Base-by-base conservation (phyloP, 2,329 filamentous ascomycete species). In the Diaporthe ampelina region DNA sequence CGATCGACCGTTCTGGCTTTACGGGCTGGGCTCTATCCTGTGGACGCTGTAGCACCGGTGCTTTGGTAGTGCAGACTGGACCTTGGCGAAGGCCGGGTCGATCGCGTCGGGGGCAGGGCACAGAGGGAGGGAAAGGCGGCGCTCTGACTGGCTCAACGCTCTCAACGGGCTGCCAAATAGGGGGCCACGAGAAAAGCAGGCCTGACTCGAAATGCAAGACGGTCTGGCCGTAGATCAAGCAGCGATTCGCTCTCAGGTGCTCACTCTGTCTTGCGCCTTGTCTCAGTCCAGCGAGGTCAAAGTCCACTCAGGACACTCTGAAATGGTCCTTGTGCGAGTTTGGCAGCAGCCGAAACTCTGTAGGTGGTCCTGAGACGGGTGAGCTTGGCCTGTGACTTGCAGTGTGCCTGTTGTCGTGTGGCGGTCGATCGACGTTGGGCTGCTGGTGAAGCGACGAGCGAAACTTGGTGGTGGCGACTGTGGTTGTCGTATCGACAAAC, bases 31-130 rank as follows among this genome's bases (percentile, higher is more conserved):
- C 61, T 70, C 21, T 43, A 10, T 48, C 40, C 29, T 61, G 24
- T 45, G 59, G 65, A 45, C 58, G 63, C 24, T 45, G 43, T 70
- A 54, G 52, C 40, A 68, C 71, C 24, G 43, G 8, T 24, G 50
- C 54, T 75, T 45, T 69, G 65, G 71, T 65, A 56, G 70, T 65
- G 67, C 74, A 75, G 70, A 35, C 69, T 68, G 32, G n/a, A 68
- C 45, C 63, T 68, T 68, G 74, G 74, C 72, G 74, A 76, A 72
- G 71, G 68, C 74, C 74, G 73, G 74, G 74, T 75, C 74, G 74
- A 70, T 72, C 72, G 71, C 21, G 57, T 67, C 74, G 59, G 58
- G 72, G 54, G 48, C 48, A 70, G 52, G 63, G 35, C 54, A 37
- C 57, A n/a, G 32, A 71, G 52, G 26, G 67, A 72, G 29, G 6